A percentile compares a stretch with the other conserved stretches of the same genome.
Evolutionary conservation across 495 filamentous ascomycete genomes (phyloP).

Genomic region (Neurospora tetraspora): DNA sequence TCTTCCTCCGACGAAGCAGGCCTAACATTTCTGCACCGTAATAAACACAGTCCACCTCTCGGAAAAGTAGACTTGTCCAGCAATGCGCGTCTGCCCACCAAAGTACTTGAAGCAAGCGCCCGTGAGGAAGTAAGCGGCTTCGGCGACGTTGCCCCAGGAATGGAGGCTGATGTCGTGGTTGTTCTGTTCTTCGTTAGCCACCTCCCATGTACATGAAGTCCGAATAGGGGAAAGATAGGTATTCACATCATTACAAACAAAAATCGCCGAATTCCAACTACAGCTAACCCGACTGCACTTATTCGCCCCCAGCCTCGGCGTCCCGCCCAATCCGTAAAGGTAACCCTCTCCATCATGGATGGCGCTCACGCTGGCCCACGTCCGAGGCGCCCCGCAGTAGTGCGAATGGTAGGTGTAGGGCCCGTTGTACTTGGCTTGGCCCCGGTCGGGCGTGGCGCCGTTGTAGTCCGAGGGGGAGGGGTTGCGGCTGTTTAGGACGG

Average conservation of each 20-base stretch:
- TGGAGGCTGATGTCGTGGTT: neutral
- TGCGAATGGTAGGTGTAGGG: neutral
- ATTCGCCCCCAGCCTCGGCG: neutral
- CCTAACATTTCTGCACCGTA: neutral
- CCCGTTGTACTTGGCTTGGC: neutral
- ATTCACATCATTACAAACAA: neutral
- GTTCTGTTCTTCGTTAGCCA: no score
- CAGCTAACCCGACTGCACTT: neutral
- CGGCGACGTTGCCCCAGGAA: neutral
- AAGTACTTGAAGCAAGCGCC: neutral
- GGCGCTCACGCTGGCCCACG: neutral
- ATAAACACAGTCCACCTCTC: neutral
- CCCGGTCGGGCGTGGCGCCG: neutral
- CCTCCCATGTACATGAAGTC: no score
- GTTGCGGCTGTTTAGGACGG: neutral
- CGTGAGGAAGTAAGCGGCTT: neutral
- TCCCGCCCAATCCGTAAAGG: accelerated
- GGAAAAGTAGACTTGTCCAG: neutral
- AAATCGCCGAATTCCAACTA: neutral
- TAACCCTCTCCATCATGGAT: neutral
- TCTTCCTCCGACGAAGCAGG: neutral
- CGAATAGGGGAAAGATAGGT: no score
- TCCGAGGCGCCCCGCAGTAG: neutral
- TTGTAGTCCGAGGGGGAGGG: neutral
- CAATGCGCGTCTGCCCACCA: neutral